Conservation (phyloP, 1,284 basidiomycete genomes). For the Jaminaea rosea region DNA sequence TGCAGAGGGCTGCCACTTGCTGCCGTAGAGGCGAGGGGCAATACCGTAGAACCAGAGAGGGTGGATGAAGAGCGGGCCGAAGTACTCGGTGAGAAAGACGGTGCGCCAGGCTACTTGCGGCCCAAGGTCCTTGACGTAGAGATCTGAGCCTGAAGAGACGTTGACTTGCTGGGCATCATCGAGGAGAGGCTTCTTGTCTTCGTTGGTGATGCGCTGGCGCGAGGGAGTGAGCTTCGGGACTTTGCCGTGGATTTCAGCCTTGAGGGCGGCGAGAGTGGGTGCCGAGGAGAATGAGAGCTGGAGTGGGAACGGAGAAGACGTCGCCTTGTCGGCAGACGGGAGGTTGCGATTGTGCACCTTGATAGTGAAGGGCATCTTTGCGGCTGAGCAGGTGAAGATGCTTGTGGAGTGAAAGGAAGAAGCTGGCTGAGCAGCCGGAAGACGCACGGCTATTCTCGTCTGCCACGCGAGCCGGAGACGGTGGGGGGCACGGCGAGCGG, state of each 20-base stretch:
- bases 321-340: conserved; percentile 18
- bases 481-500: too few relatives aligned
- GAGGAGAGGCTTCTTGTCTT: conserved; percentile 30
- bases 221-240: conserved; percentile 18
- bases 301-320: conserved; percentile 29
- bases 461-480: too few relatives aligned
- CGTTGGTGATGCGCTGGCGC: conserved; percentile 39
- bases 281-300: conserved; percentile 15
- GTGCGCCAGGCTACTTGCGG: conserved; percentile 44
- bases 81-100: conserved; percentile 45
- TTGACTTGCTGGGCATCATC: conserved; percentile 25
- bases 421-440: too few relatives aligned
- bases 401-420: not conserved
- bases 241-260: conserved; percentile 22
- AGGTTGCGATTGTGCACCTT: conserved; percentile 19
- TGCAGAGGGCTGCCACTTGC: conserved; percentile 60
- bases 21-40: too few relatives aligned
- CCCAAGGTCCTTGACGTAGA: conserved; percentile 44
- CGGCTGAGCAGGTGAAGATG: not conserved
- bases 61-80: conserved; percentile 83
- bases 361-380: conserved; percentile 18
- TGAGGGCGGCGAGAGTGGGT: conserved; percentile 32
- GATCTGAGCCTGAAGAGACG: conserved; percentile 5
- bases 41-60: conserved; percentile 73
- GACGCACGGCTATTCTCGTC: too few relatives aligned